Base-by-base conservation (phyloP, 106 monocot genomes). In the Dioscorea dumetorum region DNA sequence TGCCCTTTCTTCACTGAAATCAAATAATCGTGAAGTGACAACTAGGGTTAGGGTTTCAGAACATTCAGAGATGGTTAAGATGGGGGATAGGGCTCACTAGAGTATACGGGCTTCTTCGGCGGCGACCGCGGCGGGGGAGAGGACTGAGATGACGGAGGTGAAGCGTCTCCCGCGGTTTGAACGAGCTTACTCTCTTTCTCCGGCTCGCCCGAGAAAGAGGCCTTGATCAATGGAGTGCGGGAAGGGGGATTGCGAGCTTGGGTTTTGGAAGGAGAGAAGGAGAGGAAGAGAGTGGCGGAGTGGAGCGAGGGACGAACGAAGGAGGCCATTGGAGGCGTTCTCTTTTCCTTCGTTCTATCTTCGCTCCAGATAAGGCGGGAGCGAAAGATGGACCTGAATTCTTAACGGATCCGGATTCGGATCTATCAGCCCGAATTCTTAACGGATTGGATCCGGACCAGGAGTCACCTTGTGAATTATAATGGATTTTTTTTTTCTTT, bases 1-100 rank as follows among this genome's bases (percentile, higher is more conserved):
- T 90, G 90, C 48, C 94, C 94, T 70, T 94, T 94, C 78, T 94
- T 90, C 94, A 87, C 94, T 91, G 81, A 4, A 76, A 64, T 49
- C 41, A 7, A 12, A n/a, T n/a, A n/a, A n/a, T n/a, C n/a, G n/a
- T 17, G 33, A 31, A 32, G 13, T 13, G 33, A 64, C 41, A 17
- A n/a, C 34, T 35, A 7, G 13, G 2, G 2, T 64, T n/a, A 32
- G 14, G 41, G 41, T 18, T 65, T 54, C 54, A 54, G 18, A 54
- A 16, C 4, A 18, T 18, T 18, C 15, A 28, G 13, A 24, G 17
- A 52, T 2, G 69, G 33, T 18, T 58, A 32, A 33, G 4, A 60
- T 20, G 16, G 9, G 5, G 8, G 12, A 54, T 17, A 12, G 15
- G 23, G 28, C 69, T 64, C 58, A 92, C 91, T 83, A 0, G 91